Percentiles rank a stretch among this genome's conserved stretches.
Evolutionary conservation across 306 rosid species (phyloP).

Genomic region (Coriaria nepalensis): DNA sequence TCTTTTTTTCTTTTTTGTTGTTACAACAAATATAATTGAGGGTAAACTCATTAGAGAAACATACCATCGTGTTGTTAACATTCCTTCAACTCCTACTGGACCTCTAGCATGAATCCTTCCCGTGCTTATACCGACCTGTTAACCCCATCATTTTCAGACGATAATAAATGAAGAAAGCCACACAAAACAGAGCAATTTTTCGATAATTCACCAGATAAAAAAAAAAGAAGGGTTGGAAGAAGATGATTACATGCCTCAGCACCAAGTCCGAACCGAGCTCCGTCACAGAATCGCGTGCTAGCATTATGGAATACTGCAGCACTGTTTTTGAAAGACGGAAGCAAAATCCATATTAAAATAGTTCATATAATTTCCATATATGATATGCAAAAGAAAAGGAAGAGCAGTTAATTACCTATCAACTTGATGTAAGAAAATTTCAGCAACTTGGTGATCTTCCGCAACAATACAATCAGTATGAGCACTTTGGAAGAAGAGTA

Average conservation of each 20-base stretch:
- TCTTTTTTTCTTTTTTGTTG: too few relatives aligned
- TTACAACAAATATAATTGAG: too few relatives aligned
- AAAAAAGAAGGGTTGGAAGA: too few relatives aligned
- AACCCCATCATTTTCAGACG: neutral
- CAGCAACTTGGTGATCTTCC: constrained; percentile 57
- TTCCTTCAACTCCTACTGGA: constrained; percentile 97
- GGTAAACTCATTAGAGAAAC: neutral
- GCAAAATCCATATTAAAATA: neutral
- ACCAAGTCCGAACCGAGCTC: constrained; percentile 70
- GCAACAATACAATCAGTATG: constrained; percentile 77
- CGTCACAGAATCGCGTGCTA: constrained; percentile 63
- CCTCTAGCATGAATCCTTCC: constrained; percentile 82
- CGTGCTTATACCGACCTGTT: constrained; percentile 73
- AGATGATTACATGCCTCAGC: constrained; percentile 49
- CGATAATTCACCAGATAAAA: too few relatives aligned
- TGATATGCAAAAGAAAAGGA: too few relatives aligned
- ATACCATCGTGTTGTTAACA: constrained; percentile 78
- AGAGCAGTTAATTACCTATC: constrained; percentile 39
- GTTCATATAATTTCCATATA: neutral
- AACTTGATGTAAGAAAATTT: constrained; percentile 47
- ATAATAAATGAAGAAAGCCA: neutral
- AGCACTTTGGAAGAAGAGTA: constrained; percentile 33
- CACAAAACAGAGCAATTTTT: constrained; percentile 2
- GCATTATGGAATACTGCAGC: constrained; percentile 86
- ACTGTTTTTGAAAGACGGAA: constrained; percentile 20